Base-by-base conservation (phyloP, 1,139 yeast species). In the Geotrichum australiense region DNA sequence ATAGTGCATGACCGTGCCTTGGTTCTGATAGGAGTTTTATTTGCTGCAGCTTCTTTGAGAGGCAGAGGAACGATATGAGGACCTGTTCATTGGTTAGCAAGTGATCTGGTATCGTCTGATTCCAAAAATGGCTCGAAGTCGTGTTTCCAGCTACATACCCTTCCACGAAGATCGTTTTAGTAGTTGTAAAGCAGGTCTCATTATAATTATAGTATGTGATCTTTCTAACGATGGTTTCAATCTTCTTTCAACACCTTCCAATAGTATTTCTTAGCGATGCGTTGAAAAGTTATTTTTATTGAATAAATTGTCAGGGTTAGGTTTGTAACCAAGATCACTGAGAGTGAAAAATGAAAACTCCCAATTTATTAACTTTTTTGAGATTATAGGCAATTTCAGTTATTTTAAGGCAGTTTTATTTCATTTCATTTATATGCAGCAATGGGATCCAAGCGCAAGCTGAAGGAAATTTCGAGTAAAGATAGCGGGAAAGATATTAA, bases 61-160 rank as follows among this genome's bases (percentile, higher is more conserved):
- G 97, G 96, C 39, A 91, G 71, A 3, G 97, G 96, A 15, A 89
- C 97, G 48, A 91, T 81, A 58, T 81, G 82, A 5, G 98, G 98
- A 20, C 96, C 96, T 66, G 47, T n/a, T 10, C 20, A 26, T 29
- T 18, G 11, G 37, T 29, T 36, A 19, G 34, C 11, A 11, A 15
- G 6, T 8, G 14, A 23, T 15, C 3, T 24, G 11, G 8, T 16
- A 19, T 6, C 12, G 20, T 12, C 15, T 8, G 11, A 25, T 18
- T 27, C 26, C 5, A 19, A 18, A 32, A 12, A 16, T 22, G 14
- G 12, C 16, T 10, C 10, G 12, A 20, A 15, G 15, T 3, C 23
- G 30, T 15, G 14, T 15, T 11, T 5, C n/a, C n/a, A 10, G 21
- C 5, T 14, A 19, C 39, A 7, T 48, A 65, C 71, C 77, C 60